A percentile compares a stretch with the other conserved stretches of the same genome.
Evolutionary conservation across 179 eudicot genomes (phyloP).

Genomic region (Sideroxylon spinosum): DNA sequence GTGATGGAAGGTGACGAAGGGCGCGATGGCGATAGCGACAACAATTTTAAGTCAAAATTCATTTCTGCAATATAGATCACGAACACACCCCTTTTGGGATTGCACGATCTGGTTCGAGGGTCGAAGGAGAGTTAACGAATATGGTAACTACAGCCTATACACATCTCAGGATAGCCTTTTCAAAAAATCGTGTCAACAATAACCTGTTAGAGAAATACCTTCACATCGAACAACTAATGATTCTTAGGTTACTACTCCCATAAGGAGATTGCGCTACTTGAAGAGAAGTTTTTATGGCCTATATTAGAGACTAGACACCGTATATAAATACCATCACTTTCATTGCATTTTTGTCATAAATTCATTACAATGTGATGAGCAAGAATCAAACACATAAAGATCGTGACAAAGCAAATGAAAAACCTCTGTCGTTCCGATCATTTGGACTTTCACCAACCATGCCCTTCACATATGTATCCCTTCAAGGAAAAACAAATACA

Average conservation of each 20-base stretch:
- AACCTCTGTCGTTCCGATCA: constrained; percentile 97
- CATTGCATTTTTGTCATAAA: background rate
- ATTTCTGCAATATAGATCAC: too few relatives aligned
- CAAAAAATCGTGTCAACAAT: background rate
- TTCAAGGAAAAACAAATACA: constrained; percentile 26
- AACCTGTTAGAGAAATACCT: background rate
- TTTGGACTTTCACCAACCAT: constrained; percentile 93
- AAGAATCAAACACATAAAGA: constrained; percentile 6
- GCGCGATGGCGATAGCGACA: too few relatives aligned
- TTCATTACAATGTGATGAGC: background rate
- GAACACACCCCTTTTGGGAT: too few relatives aligned
- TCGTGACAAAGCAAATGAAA: constrained; percentile 10
- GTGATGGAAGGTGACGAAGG: too few relatives aligned
- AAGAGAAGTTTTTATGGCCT: background rate
- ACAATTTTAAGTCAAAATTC: too few relatives aligned
- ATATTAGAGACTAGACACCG: background rate
- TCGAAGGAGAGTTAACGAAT: too few relatives aligned
- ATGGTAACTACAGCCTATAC: too few relatives aligned
- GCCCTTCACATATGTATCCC: constrained; percentile 90
- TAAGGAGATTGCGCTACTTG: background rate
- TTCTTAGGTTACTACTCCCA: background rate
- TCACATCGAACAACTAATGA: background rate
- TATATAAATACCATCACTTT: background rate
- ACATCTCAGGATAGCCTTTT: constrained; percentile 1
- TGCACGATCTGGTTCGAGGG: too few relatives aligned